Conservation (phyloP, 108 stramenopile species). For the Phaeodactylum tricornutum region DNA sequence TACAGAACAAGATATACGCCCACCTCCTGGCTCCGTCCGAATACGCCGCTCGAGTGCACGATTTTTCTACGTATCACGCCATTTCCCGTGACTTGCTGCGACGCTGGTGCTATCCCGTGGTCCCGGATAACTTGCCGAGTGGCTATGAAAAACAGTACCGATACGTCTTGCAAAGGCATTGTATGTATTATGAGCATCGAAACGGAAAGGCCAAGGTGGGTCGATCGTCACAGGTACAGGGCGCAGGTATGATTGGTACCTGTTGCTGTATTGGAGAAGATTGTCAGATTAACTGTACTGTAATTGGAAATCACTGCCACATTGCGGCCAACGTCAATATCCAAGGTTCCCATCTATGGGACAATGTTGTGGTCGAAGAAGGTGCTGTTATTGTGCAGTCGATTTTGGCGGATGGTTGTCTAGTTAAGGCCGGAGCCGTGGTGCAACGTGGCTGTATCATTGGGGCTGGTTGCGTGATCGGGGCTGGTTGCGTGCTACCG, state of each 20-base stretch:
- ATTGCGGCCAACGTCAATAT: conserved; percentile 48
- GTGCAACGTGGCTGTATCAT: conserved; percentile 82
- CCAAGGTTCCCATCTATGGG: conserved; percentile 78
- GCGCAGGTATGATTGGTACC: conserved; percentile 61
- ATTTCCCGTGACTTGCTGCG: conserved; percentile 77
- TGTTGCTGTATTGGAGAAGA: conserved; percentile 57
- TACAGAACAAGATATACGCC: conserved; percentile 86
- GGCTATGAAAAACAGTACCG: conserved; percentile 21
- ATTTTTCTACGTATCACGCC: conserved; percentile 78
- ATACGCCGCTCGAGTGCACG: conserved; percentile 84
- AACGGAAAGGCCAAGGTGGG: conserved; percentile 27
- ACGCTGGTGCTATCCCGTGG: conserved; percentile 94
- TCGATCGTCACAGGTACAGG: conserved; percentile 39
- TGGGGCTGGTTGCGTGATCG: conserved; percentile 81
- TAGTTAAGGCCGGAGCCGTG: conserved; percentile 55
- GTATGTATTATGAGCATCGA: conserved; percentile 36
- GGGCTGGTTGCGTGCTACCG: conserved; percentile 52
- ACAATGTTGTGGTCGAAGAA: conserved; percentile 52
- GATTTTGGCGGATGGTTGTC: conserved; percentile 61
- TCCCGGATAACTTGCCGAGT: conserved; percentile 67
- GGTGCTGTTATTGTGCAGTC: conserved; percentile 54
- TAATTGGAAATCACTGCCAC: conserved; percentile 66
- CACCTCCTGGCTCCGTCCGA: conserved; percentile 54
- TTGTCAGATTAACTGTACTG: conserved; percentile 45
- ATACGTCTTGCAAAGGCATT: conserved; percentile 42